phyloP scores from a whole-genome alignment of 2,329 filamentous ascomycete species.

The Hymenoscyphus fraxineus region DNA sequence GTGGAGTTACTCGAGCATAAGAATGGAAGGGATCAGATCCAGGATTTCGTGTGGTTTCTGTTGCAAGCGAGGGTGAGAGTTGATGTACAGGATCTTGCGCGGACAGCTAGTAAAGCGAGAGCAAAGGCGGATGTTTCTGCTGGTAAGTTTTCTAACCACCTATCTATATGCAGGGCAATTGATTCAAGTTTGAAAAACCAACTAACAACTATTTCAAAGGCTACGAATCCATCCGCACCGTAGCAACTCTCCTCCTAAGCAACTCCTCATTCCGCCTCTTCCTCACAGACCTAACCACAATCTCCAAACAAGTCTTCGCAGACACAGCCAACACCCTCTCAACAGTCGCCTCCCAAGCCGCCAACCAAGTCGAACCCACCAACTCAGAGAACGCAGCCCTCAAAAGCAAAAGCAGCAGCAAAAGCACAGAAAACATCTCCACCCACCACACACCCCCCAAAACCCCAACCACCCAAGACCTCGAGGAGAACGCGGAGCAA shows the following conservation, averaged over 20 bases:
- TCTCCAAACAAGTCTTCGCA: slow-evolving; percentile 79
- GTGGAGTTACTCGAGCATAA: slow-evolving; percentile 81
- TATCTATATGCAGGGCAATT: not conserved
- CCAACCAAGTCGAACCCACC: slow-evolving; percentile 68
- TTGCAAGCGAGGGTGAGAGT: slow-evolving; percentile 68
- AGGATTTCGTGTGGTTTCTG: slow-evolving; percentile 87
- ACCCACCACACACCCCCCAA: slow-evolving; percentile 44
- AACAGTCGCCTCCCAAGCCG: slow-evolving; percentile 69
- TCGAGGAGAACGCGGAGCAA: slow-evolving; percentile 54
- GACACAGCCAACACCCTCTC: slow-evolving; percentile 81
- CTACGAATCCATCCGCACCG: slow-evolving; percentile 76
- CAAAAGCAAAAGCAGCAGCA: slow-evolving; percentile 3
- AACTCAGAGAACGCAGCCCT: slow-evolving; percentile 46
- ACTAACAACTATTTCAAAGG: slow-evolving; percentile 43
- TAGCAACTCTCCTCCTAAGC: slow-evolving; percentile 78
- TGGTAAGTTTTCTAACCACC: slow-evolving; percentile 44
- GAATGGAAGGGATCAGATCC: slow-evolving; percentile 79
- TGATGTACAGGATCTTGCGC: slow-evolving; percentile 60
- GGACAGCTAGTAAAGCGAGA: slow-evolving; percentile 58
- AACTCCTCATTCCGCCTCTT: slow-evolving; percentile 90
- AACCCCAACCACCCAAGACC: slow-evolving; percentile 58
- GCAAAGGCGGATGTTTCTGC: slow-evolving; percentile 68
- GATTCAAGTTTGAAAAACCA: not conserved
- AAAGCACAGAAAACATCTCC: not conserved
- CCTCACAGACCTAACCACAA: slow-evolving; percentile 71